Evolutionary conservation across 441 rosid species (phyloP), one percentile per base, ranked within the genome.

Genomic region (California macrophylla): DNA sequence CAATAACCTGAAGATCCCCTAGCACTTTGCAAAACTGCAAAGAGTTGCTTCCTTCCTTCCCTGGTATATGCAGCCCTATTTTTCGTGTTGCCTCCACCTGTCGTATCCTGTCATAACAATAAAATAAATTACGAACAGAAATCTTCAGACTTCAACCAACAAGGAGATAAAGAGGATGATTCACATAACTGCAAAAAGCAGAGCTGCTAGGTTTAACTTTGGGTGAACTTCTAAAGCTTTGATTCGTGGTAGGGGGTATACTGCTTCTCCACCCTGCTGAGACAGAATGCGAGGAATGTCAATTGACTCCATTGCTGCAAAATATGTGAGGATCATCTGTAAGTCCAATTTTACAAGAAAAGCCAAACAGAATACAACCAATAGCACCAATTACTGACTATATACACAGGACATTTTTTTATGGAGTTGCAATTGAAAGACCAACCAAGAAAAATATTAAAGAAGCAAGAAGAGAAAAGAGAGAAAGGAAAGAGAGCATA

Each of bases 41-140:
- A 96, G 23, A 96, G 98, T 75, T 91, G 99, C 74, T 91, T 96
- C 80, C 99, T 89, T 78, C 97, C 99, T 80, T 89, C 99, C 81
- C 96, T 87, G 45, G 98, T 87, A 81, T 86, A 88, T 77, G 97
- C 80, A 71, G 97, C 90, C 76, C 90, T 87, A 76, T 85, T 92
- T 85, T 86, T 92, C 69, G 79, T 71, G 80, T 84, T 87, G 63
- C 86, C 96, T 71, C 80, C 71, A 32, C 90, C 82, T 63, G 80
- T 76, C 81, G 84, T 71, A 82, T 81, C 85, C 99, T 96, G 88
- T 71, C 81, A 77, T 47, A 66, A 73, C 67, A 75, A 67, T 75
- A 60, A 34, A 15, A 64, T 2, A 24, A 42, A 64, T 5, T 10
- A 65, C 26, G 18, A 12, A 56, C 3, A 62, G 15, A 0, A n/a